Evolutionary conservation across 495 filamentous ascomycete species (phyloP), one percentile per base, ranked within the genome.

Genomic region (Oidiodendron maius): DNA sequence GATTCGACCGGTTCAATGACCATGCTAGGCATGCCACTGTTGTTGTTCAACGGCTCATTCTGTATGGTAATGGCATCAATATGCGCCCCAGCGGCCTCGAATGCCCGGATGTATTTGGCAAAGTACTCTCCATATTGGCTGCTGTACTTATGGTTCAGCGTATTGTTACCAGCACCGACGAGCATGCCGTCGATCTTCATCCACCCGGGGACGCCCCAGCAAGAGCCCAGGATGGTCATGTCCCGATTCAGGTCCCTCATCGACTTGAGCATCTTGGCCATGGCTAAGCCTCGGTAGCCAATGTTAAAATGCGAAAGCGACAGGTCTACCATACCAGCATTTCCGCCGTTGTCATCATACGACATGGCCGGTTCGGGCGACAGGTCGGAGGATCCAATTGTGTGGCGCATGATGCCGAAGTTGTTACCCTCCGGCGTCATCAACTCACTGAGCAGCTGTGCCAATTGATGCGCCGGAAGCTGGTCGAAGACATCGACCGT

Each of bases 61-160:
- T 78, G 73, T 30, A 79, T 68, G 17, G 71, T 77, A 50, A 81
- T 71, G 11, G 74, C 76, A 39, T 80, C 71, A 40, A 81, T 62
- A 8, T 50, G 61, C 5, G 65, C 71, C 0, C 75, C 76, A 5
- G 62, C 55, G 4, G 52, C 48, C 22, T 60, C 47, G 52, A 64
- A 81, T 2, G 75, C 71, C 44, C 79, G 66, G 35, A 81, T 67
- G 53, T 80, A 81, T 56, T 73, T 73, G 25, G 73, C 69, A 45
- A 78, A 81, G 59, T 80, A 80, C 46, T 78, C 58, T 0, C 71
- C 72, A 47, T 70, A 76, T n/a, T 62, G 53, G 26, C 55, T 61
- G 20, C 24, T 30, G 17, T 45, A 32, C 35, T 45, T 62, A 41
- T 67, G 59, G 53, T 81, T 71, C 21, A 80, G 62, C 45, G 69